A percentile compares a stretch with the other conserved stretches of the same genome.
phyloP scores from a whole-genome alignment of 1,139 yeast species.

The Komagataea norvegica region DNA sequence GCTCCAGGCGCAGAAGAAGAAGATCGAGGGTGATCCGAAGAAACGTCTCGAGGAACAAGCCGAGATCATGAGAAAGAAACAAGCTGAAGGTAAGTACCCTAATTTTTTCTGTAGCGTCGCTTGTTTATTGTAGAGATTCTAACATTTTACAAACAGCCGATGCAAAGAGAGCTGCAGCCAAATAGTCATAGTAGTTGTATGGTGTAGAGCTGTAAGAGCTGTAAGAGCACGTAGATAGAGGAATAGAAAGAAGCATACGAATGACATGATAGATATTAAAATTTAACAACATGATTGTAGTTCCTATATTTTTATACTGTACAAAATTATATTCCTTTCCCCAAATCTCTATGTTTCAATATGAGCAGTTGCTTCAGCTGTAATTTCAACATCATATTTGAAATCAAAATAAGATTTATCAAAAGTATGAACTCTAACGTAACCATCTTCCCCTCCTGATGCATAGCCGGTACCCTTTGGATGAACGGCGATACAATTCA shows the following conservation, averaged over 20 bases:
- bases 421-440: constrained; percentile 87
- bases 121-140: no score
- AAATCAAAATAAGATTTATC: constrained; percentile 91
- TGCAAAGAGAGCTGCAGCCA: constrained; percentile 50
- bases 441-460: constrained; percentile 98
- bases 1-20: constrained; percentile 54
- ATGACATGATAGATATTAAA: no score
- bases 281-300: no score
- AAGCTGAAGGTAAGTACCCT: constrained; percentile 61
- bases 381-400: constrained; percentile 86
- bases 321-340: constrained; percentile 2
- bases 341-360: constrained; percentile 9
- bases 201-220: not conserved
- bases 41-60: constrained; percentile 87
- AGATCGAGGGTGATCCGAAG: constrained; percentile 76
- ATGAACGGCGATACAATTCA: constrained; percentile 88
- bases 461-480: constrained; percentile 93
- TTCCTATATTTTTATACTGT: constrained; percentile 2
- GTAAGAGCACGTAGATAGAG: no score
- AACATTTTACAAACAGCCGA: constrained; percentile 38
- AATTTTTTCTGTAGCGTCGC: no score
- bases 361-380: constrained; percentile 44
- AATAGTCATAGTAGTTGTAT: not conserved
- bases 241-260: no score
- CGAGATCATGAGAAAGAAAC: constrained; percentile 82